A percentile compares a stretch with the other conserved stretches of the same genome.
phyloP scores from a whole-genome alignment of 495 filamentous ascomycete species.

The Choiromyces venosus region DNA sequence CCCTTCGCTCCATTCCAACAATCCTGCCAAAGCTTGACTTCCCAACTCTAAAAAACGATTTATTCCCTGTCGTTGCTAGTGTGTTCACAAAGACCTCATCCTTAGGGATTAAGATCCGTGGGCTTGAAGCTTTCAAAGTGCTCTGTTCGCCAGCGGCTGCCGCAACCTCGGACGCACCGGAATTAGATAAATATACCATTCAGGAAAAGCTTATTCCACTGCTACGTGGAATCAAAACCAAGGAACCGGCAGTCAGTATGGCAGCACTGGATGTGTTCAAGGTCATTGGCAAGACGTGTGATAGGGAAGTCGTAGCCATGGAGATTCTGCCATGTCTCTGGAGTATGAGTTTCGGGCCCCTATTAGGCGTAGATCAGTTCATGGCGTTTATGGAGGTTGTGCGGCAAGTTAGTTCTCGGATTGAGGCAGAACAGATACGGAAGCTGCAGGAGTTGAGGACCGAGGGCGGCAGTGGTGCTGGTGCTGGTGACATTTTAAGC shows the following conservation, averaged over 20 bases:
- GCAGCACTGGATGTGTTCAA: constrained; percentile 81
- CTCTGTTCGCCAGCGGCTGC: constrained; percentile 57
- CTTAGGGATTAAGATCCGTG: constrained; percentile 86
- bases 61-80: constrained; percentile 81
- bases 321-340: constrained; percentile 85
- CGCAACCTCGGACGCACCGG: constrained; percentile 57
- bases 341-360: constrained; percentile 84
- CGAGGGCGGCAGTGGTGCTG: constrained; percentile 26
- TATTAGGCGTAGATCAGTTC: constrained; percentile 77
- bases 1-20: constrained; percentile 64
- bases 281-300: constrained; percentile 66
- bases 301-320: constrained; percentile 88
- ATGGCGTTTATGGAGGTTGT: constrained; percentile 80
- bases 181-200: constrained; percentile 92
- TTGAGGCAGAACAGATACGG: constrained; percentile 80
- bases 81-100: constrained; percentile 91
- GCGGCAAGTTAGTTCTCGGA: constrained; percentile 66
- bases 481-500: constrained; percentile 56
- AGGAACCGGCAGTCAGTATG: constrained; percentile 96
- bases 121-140: constrained; percentile 79
- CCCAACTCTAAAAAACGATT: constrained; percentile 87
- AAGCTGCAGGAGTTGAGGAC: constrained; percentile 75
- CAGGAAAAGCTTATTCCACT: constrained; percentile 93
- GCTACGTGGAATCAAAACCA: constrained; percentile 89
- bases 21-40: constrained; percentile 84